phyloP scores from a whole-genome alignment of 2,329 filamentous ascomycete species.

The Macrophomina pseudophaseolina region DNA sequence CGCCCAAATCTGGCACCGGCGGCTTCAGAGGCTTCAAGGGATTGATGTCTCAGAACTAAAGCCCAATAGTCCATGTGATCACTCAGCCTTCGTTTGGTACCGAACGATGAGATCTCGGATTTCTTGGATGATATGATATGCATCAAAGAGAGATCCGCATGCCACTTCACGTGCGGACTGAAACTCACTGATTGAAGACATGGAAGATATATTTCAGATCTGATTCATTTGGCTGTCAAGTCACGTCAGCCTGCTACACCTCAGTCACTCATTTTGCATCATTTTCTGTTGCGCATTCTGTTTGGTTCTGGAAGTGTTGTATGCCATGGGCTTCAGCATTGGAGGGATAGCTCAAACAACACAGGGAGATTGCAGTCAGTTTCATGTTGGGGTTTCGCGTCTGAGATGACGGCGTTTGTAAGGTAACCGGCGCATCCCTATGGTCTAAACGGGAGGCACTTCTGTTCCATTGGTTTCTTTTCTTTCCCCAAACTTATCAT shows the following conservation, averaged over 20 bases:
- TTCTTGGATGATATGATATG: neutral
- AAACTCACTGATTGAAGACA: too few species aligned
- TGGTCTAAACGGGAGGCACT: neutral
- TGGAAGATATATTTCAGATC: too few species aligned
- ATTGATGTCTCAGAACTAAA: conserved; percentile 25
- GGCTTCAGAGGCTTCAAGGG: conserved; percentile 27
- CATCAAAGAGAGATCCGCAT: neutral
- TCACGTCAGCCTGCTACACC: neutral
- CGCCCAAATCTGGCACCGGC: conserved; percentile 16
- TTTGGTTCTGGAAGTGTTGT: neutral
- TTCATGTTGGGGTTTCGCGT: neutral
- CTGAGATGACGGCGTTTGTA: neutral
- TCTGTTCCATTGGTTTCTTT: neutral
- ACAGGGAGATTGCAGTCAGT: neutral
- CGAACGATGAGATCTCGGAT: too few species aligned
- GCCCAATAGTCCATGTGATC: neutral
- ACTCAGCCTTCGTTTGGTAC: too few species aligned
- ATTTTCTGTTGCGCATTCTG: neutral
- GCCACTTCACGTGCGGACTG: neutral
- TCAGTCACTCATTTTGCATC: neutral
- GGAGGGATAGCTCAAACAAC: neutral
- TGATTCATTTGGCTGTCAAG: neutral
- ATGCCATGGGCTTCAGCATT: neutral
- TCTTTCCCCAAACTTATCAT: neutral
- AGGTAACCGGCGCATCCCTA: too few species aligned